phyloP scores from a whole-genome alignment of 768 basidiomycete species.

The Leccinum subgranulosum region DNA sequence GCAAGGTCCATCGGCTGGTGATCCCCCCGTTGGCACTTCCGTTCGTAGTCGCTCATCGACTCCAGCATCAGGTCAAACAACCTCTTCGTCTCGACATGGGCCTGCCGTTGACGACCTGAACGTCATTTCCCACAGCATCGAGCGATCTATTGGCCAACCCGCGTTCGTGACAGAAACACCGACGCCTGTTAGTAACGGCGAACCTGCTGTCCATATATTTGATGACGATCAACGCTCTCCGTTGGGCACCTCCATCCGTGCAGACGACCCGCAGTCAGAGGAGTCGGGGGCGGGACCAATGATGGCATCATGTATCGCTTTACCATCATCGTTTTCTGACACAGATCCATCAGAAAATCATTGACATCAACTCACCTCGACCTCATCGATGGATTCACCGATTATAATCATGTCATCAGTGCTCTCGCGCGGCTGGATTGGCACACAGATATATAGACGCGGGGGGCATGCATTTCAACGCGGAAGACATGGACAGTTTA shows the following conservation, averaged over 20 bases:
- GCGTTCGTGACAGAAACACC: constrained; percentile 15
- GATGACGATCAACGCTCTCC: constrained; percentile 11
- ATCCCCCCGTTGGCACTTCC: constrained; percentile 6
- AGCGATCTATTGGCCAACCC: constrained; percentile 19
- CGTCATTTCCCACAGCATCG: constrained; percentile 27
- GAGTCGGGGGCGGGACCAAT: constrained; percentile 7
- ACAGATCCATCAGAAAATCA: constrained; percentile 19
- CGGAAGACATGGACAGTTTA: constrained; percentile 20
- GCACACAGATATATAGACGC: constrained; percentile 13
- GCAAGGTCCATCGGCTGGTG: constrained; percentile 13
- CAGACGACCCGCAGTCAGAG: constrained; percentile 8
- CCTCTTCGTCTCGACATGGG: constrained; percentile 26
- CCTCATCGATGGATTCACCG: constrained; percentile 35
- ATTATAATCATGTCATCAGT: constrained; percentile 8
- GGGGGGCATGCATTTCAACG: constrained; percentile 14
- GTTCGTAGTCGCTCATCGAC: constrained; percentile 28
- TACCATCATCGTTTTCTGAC: constrained; percentile 28
- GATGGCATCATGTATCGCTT: constrained; percentile 19
- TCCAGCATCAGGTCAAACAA: constrained; percentile 35
- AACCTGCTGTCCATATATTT: constrained; percentile 6
- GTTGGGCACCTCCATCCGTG: background rate
- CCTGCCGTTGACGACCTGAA: constrained; percentile 26
- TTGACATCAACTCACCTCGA: constrained; percentile 43
- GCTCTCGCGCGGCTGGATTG: constrained; percentile 7
- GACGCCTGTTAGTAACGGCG: constrained; percentile 8